Base-by-base conservation (phyloP, 306 rosid genomes). In the Notholithocarpus densiflorus region DNA sequence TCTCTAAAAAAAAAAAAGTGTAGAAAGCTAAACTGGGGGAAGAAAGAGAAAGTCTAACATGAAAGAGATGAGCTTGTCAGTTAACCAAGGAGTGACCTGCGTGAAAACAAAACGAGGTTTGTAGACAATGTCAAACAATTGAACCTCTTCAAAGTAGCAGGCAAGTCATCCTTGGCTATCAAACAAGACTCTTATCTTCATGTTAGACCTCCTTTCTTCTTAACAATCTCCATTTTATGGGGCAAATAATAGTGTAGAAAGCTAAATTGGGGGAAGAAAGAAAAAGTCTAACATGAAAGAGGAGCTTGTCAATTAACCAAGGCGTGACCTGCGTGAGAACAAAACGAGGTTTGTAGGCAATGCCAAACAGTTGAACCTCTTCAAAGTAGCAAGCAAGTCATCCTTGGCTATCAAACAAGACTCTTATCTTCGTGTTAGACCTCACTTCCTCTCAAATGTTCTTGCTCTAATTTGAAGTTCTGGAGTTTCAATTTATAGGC, bases 331-430 rank as follows among this genome's bases (percentile, higher is more conserved):
- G 75, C 80, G 40, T 75, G 71, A 12, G 23, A 48, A 37, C 37
- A 55, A 8, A 68, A 56, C 72, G 48, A 23, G 68, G 45, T 48
- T 60, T 26, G 19, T 18, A n/a, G 23, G 4, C 45, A 75, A 15
- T 8, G 29, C 2, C 61, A n/a, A 76, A 15, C 7, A 4, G 19
- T 24, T 11, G 11, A 79, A 53, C 72, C 54, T n/a, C 48, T 2
- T 23, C 20, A 45, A 69, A 74, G 61, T 20, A 21, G 40, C 71
- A 61, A 75, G 83, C 80, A 75, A 79, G 86, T 79, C 80, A 78
- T 75, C 70, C 78, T 82, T 82, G 82, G 79, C 79, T 73, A 74
- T 27, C 87, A 75, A 83, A 83, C 78, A 7, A 62, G 19, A 31
- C 76, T 79, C 78, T 83, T 32, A 19, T 75, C 74, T 75, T 75